Evolutionary conservation across 768 basidiomycete genomes (phyloP), one percentile per base, ranked within the genome.

Genomic region (Termitomyces sp.): DNA sequence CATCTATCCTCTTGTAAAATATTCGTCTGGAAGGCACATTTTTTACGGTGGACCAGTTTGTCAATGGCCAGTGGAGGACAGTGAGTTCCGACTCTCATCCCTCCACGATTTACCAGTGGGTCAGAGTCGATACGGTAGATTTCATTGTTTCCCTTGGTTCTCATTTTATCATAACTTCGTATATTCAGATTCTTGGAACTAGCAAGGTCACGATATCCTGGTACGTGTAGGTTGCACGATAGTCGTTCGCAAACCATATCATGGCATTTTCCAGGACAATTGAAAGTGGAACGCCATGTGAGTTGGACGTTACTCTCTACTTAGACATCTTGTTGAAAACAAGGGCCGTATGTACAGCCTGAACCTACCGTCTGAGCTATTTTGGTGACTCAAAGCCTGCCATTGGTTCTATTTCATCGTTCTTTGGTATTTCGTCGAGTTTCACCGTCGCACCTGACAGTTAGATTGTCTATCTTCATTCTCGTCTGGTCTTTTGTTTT

Each of bases 71-170:
- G 48, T 92, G 87, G 88, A 72, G 58, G 57, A 66, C 76, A 0
- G 80, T 86, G 32, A 77, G 83, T 52, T 84, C 86, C 12, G 90
- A 92, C 70, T 90, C 89, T 22, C 88, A 90, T 68, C 88, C 87
- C 29, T 90, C 86, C 2, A 90, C 88, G 0, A 77, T 75, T 20
- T 90, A 80, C 64, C 74, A 76, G 58, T 91, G 89, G 89, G 69
- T 63, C 20, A 76, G 86, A 68, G 81, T 76, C 12, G 86, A 69
- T 70, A 75, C 73, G 1, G 80, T 84, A 63, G 60, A 79, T 73
- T 50, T 36, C 46, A 53, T 42, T 53, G 18, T 24, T 16, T 32
- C 43, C 50, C 39, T 22, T 4, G 14, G 27, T 41, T 41, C 31
- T 56, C 53, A 22, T 32, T 57, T 47, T 42, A 26, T 32, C 24